These are phyloP conservation scores for Boehmeria nivea DNA, from an alignment of 306 rosid genomes.

Conservation along the genomic window DNA sequence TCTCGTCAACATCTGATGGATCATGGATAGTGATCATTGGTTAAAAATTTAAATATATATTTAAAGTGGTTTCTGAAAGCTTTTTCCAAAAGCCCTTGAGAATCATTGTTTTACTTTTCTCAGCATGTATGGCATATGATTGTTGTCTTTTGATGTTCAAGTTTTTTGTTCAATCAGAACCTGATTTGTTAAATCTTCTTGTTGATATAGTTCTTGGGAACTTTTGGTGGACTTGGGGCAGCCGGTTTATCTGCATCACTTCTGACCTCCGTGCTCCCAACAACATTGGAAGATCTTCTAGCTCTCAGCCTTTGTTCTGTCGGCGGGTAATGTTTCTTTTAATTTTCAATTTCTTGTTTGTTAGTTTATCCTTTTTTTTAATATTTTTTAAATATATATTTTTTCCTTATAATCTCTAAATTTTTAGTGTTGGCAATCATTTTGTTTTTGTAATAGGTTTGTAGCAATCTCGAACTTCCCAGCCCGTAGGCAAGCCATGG, in stretches of 20 bases:
- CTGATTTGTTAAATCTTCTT: conserved; percentile 11
- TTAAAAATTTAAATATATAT: neutral
- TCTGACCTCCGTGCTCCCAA: conserved; percentile 78
- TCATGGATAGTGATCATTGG: too few species aligned
- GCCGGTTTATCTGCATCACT: conserved; percentile 96
- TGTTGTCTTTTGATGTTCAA: neutral
- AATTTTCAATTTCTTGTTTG: conserved; percentile 6
- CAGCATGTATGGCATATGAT: neutral
- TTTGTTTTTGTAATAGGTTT: conserved; percentile 41
- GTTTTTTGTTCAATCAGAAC: conserved; percentile 7
- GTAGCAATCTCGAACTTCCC: conserved; percentile 73
- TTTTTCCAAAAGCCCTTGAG: neutral
- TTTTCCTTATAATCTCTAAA: too few species aligned
- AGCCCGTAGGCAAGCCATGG: conserved; percentile 52
- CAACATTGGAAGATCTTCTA: conserved; percentile 88
- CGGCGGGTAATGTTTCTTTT: conserved; percentile 67
- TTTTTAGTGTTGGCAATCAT: too few species aligned
- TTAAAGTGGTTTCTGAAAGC: neutral
- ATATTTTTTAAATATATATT: too few species aligned
- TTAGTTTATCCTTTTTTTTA: conserved; percentile 2
- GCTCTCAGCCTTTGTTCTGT: conserved; percentile 96
- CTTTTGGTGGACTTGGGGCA: conserved; percentile 86
- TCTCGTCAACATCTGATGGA: too few species aligned
- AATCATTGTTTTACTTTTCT: neutral
- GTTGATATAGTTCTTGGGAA: conserved; percentile 56